Evolutionary conservation across 192 early-diverging fungal genomes (phyloP).

Genomic region (Dissophora globulifera): DNA sequence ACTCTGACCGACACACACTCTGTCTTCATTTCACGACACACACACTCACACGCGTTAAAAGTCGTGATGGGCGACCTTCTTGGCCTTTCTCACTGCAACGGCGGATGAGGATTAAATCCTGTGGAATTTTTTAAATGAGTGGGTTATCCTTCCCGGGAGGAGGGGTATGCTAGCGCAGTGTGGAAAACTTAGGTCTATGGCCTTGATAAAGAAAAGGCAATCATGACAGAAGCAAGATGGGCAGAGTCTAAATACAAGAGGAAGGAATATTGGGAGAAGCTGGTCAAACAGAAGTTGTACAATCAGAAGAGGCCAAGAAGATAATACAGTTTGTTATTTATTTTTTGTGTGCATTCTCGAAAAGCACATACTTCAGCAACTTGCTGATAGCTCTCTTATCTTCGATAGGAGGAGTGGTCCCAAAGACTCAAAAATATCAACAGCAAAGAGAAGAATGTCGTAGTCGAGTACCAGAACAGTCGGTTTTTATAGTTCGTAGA

Average conservation of each 20-base stretch:
- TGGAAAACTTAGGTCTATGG: conserved; percentile 32
- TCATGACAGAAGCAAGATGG: conserved; percentile 27
- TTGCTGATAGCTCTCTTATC: conserved; percentile 12
- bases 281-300: conserved; percentile 28
- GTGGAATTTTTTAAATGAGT: conserved; percentile 43
- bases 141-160: conserved; percentile 28
- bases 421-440: conserved; percentile 24
- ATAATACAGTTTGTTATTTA: conserved; percentile 11
- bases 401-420: conserved; percentile 29
- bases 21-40: conserved; percentile 13
- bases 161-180: conserved; percentile 31
- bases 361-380: conserved; percentile 11
- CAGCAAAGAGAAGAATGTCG: conserved; percentile 28
- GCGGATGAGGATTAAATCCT: conserved; percentile 28
- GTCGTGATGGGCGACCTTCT: conserved; percentile 17
- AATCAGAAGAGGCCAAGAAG: conserved; percentile 31
- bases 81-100: conserved; percentile 16
- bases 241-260: conserved; percentile 25
- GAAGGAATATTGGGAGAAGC: conserved; percentile 34
- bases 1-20: too few species aligned
- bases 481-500: conserved; percentile 24
- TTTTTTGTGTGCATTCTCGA: too few species aligned
- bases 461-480: conserved; percentile 29
- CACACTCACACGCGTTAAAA: conserved; percentile 5
- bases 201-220: conserved; percentile 26